phyloP scores from a whole-genome alignment of 208 protist genomes.

The Leishmania guyanensis region DNA sequence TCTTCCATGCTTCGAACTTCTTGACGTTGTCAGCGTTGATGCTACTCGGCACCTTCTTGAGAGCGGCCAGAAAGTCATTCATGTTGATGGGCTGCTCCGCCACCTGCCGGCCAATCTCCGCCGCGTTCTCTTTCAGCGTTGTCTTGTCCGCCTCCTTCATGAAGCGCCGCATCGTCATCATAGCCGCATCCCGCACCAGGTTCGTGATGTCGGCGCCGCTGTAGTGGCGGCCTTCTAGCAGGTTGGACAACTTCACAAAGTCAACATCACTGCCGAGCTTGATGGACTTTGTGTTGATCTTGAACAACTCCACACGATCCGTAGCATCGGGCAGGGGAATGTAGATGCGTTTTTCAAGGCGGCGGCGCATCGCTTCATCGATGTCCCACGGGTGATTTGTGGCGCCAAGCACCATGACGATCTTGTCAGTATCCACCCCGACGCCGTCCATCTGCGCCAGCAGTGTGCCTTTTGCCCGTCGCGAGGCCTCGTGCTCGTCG shows the following conservation, averaged over 20 bases:
- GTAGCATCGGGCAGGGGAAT: constrained; percentile 85
- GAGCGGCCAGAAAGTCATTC: constrained; percentile 79
- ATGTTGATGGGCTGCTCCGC: constrained; percentile 86
- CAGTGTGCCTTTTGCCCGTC: constrained; percentile 99
- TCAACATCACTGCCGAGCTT: constrained; percentile 78
- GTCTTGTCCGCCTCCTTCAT: constrained; percentile 83
- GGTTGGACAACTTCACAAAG: constrained; percentile 70
- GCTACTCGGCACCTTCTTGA: constrained; percentile 88
- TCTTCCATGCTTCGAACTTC: constrained; percentile 90
- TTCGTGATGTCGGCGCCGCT: constrained; percentile 92
- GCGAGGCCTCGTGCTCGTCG: constrained; percentile 90
- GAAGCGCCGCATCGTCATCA: constrained; percentile 93
- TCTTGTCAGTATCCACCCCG: constrained; percentile 69
- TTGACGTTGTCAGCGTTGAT: constrained; percentile 85
- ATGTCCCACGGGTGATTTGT: constrained; percentile 95
- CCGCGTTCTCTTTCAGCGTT: constrained; percentile 68
- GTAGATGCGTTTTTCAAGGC: constrained; percentile 94
- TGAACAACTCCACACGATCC: constrained; percentile 83
- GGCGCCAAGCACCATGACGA: constrained; percentile 93
- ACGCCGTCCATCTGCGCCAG: constrained; percentile 97
- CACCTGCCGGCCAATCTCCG: constrained; percentile 78
- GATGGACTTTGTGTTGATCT: constrained; percentile 78
- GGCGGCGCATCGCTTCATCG: constrained; percentile 92
- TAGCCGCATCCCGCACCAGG: constrained; percentile 90
- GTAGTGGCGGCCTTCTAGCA: constrained; percentile 88